Evolutionary conservation across 75 land plant species (phyloP), one percentile per base, ranked within the genome.

Genomic region (Selaginella moellendorffii): DNA sequence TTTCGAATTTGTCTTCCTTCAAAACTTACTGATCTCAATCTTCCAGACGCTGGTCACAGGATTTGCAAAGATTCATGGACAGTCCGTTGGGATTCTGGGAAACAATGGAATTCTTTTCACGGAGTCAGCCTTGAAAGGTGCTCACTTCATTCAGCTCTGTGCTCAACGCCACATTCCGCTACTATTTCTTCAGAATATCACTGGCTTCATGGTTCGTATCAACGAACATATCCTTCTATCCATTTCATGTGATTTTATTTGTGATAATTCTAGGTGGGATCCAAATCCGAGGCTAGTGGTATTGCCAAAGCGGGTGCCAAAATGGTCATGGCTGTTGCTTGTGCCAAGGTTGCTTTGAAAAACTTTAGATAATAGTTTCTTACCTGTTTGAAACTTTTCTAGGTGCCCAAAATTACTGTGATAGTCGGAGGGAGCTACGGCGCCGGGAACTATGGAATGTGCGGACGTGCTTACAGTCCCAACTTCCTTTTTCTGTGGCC

Each of bases 291-390:
- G 63, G 90, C 99, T 31, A 84, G 78, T 82, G 99, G 99, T 24
- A 95, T 95, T 64, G 99, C 99, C 5, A 95, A 95, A 67, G 82
- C 99, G 64, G 99, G 99, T 66, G 99, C 99, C 51, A 95, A 95
- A 68, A 82, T 95, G 99, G 99, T 95, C 53, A 95, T 95, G 99
- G 99, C 99, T 24, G 99, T 95, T 63, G 96, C 99, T 14, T 95
- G 99, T 76, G 83, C 99, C 59, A 95, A 95, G 96, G 97, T 91
- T 28, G 31, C 64, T 24, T 27, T 54, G n/a, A n/a, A n/a, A n/a
- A n/a, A n/a, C 58, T 72, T 36, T 36, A 36, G 46, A 36, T 5
- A 5, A 36, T 36, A 10, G 28, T 67, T 20, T 28, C 63, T 5
- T 36, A 36, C 46, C 5, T 36, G 14, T 36, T 5, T 36, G 14